Evolutionary conservation across 1,284 basidiomycete genomes (phyloP).

Genomic region (Sphagnurus paluster): DNA sequence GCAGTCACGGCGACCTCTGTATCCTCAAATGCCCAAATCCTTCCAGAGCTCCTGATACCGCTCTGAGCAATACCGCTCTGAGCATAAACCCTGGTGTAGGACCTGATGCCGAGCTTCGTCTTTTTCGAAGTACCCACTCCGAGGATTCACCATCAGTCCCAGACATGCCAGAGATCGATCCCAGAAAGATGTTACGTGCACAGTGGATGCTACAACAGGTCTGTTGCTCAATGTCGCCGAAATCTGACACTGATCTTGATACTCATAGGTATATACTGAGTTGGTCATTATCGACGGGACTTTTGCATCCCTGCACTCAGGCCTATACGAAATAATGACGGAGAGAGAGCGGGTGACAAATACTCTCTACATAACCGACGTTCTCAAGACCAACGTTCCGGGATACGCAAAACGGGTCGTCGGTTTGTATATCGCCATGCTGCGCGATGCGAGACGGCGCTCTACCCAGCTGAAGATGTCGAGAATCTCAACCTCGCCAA

Average conservation of each 20-base stretch:
- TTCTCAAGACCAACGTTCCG: not conserved
- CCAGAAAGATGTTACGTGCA: not conserved
- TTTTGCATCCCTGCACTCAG: constrained; percentile 2
- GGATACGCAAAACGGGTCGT: not conserved
- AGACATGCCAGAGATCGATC: not conserved
- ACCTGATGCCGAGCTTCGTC: not conserved
- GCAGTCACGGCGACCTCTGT: not conserved
- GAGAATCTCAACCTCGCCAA: too few relatives aligned
- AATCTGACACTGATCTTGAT: not conserved
- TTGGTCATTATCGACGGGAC: constrained; percentile 2
- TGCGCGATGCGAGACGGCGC: constrained; percentile 5
- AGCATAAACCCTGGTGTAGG: not conserved
- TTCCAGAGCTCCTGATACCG: not conserved
- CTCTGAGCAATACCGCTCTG: not conserved
- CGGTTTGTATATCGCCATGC: constrained; percentile 5
- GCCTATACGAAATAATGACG: not conserved
- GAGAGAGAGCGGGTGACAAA: not conserved
- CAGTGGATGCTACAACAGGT: constrained; percentile 6
- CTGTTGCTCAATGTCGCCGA: not conserved
- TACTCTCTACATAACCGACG: not conserved
- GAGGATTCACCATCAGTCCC: not conserved
- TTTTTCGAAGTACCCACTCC: not conserved
- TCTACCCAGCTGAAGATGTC: not conserved
- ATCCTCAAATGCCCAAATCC: not conserved
- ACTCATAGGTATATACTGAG: not conserved